phyloP scores from a whole-genome alignment of 2,329 filamentous ascomycete species.

The Fusarium anthophilum region DNA sequence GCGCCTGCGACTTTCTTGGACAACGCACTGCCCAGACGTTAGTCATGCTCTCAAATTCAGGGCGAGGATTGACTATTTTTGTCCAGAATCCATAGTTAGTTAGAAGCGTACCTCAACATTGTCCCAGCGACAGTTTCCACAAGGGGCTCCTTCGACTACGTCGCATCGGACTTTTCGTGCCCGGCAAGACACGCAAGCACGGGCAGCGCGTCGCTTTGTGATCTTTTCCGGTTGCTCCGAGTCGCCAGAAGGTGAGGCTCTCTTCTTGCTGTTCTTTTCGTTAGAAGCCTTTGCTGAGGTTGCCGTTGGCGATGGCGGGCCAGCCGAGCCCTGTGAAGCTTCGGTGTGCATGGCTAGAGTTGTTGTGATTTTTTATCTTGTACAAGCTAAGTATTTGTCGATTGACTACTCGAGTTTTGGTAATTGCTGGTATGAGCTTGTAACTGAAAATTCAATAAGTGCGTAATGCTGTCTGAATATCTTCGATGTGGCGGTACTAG shows the following conservation, averaged over 20 bases:
- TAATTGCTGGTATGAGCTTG: background rate
- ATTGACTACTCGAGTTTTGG: background rate
- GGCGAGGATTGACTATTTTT: constrained; percentile 4
- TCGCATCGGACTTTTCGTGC: constrained; percentile 93
- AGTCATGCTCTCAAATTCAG: constrained; percentile 25
- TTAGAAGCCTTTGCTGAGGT: constrained; percentile 40
- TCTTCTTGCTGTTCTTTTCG: constrained; percentile 48
- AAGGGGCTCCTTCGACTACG: constrained; percentile 87
- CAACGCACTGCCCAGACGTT: constrained; percentile 62
- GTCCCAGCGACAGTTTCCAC: constrained; percentile 86
- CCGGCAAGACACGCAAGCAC: constrained; percentile 89
- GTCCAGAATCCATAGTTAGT: constrained; percentile 3
- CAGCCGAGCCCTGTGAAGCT: constrained; percentile 37
- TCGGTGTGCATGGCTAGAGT: constrained; percentile 36
- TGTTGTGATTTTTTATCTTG: constrained; percentile 1
- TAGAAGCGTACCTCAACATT: constrained; percentile 66
- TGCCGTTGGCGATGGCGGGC: constrained; percentile 44
- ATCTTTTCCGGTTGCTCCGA: constrained; percentile 55
- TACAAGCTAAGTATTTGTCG: background rate
- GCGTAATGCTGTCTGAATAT: background rate
- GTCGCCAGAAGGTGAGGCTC: constrained; percentile 44
- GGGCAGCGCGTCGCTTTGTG: constrained; percentile 85
- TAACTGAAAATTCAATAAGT: background rate
- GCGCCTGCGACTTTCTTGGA: constrained; percentile 84
- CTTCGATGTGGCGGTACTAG: constrained; percentile 3